Conservation (phyloP, 2,329 filamentous ascomycete genomes). For the Chaetomiaceae sp. region DNA sequence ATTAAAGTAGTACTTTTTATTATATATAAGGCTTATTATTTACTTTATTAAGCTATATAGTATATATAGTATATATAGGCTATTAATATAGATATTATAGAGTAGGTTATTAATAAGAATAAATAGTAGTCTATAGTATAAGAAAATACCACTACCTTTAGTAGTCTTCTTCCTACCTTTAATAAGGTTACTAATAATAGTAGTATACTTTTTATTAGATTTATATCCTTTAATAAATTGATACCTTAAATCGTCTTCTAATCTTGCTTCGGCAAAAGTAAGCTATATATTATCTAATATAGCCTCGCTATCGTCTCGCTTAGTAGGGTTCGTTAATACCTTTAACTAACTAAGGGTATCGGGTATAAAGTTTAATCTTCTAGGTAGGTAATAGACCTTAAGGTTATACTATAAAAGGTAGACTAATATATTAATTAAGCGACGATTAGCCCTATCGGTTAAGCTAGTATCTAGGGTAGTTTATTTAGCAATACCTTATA, state of each 20-base stretch:
- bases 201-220: not conserved
- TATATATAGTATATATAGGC: not conserved
- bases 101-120: not conserved
- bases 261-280: not conserved
- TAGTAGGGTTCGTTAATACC: not conserved
- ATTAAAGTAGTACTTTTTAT: not conserved
- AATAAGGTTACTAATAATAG: not conserved
- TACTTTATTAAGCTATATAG: not conserved
- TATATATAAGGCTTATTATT: not conserved
- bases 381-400: no score
- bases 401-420: no score
- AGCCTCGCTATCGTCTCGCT: not conserved
- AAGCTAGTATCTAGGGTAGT: no score
- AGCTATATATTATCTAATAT: not conserved
- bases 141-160: not conserved
- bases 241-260: not conserved
- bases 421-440: no score
- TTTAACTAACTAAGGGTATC: not conserved
- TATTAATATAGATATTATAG: not conserved
- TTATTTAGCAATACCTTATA: no score
- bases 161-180: not conserved
- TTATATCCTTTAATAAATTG: not conserved
- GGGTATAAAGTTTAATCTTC: not conserved
- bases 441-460: no score
- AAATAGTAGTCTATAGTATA: not conserved